A percentile compares a stretch with the other conserved stretches of the same genome.
phyloP scores from a whole-genome alignment of 192 early-diverging fungal species.

The Coemansia guatemalensis region DNA sequence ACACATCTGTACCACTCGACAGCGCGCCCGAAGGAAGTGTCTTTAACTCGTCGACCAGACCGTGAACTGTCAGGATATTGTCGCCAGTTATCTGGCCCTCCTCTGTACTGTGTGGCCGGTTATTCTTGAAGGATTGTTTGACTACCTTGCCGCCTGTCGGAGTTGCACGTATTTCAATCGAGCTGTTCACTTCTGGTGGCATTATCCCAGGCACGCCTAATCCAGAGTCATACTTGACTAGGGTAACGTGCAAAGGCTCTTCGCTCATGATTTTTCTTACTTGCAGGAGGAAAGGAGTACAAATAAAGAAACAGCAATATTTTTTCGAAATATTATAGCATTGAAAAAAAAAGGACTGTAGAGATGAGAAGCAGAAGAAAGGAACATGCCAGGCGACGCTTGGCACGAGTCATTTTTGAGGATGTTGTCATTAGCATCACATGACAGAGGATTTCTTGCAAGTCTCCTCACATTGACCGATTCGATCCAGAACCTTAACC shows the following conservation, averaged over 20 bases:
- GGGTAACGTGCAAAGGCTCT: conserved; percentile 24
- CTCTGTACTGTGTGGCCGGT: conserved; percentile 14
- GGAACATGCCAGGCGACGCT: background rate
- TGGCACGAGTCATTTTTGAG: background rate
- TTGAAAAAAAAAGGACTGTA: background rate
- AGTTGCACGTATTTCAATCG: conserved; percentile 24
- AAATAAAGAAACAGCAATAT: background rate
- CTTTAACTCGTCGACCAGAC: conserved; percentile 19
- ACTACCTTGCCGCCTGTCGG: conserved; percentile 22
- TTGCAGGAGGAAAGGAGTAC: background rate
- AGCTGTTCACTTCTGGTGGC: conserved; percentile 29
- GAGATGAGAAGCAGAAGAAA: conserved; percentile 5
- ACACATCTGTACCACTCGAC: conserved; percentile 32
- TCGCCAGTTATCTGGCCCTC: conserved; percentile 15
- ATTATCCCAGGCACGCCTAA: conserved; percentile 42
- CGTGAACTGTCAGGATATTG: conserved; percentile 8
- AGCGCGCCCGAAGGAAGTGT: conserved; percentile 7
- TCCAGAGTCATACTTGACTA: conserved; percentile 39
- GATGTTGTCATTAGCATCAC: background rate
- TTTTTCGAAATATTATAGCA: background rate
- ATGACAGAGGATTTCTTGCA: background rate
- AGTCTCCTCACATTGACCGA: no score
- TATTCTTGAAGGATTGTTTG: conserved; percentile 22
- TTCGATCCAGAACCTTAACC: background rate
- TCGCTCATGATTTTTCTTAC: conserved; percentile 15